Conservation (phyloP, 1,284 basidiomycete species). For the Golubevia sp. region DNA sequence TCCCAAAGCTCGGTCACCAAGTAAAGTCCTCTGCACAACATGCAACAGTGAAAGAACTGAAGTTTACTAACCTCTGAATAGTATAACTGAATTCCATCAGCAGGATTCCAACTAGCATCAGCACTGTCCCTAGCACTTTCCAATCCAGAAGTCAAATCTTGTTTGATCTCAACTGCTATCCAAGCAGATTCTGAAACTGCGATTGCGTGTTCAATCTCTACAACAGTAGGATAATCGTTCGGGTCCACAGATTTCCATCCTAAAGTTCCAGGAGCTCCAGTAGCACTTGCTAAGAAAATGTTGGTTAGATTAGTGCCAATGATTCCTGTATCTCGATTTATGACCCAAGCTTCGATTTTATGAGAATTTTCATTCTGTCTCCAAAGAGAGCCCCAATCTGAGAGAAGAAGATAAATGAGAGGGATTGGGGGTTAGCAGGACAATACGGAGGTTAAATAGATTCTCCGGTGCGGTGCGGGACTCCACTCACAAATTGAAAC, state of each 20-base stretch:
- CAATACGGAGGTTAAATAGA: background rate
- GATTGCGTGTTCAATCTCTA: constrained; percentile 26
- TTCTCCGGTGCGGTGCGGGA: background rate
- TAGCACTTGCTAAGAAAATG: constrained; percentile 29
- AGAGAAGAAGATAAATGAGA: background rate
- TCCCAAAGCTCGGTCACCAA: background rate
- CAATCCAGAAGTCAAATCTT: constrained; percentile 28
- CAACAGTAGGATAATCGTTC: constrained; percentile 18
- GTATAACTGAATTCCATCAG: constrained; percentile 23
- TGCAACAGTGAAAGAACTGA: constrained; percentile 23
- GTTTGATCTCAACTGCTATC: constrained; percentile 30
- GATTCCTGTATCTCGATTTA: constrained; percentile 37
- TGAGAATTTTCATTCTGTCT: constrained; percentile 27
- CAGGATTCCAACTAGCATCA: constrained; percentile 37
- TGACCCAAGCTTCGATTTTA: constrained; percentile 32
- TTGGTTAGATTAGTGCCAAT: constrained; percentile 30
- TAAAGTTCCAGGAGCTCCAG: constrained; percentile 30
- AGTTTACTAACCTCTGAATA: constrained; percentile 41
- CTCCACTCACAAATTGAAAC: constrained; percentile 16
- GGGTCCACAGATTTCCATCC: constrained; percentile 33
- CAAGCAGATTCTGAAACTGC: constrained; percentile 21
- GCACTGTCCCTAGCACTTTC: constrained; percentile 31
- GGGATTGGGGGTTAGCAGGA: background rate
- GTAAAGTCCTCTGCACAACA: background rate
- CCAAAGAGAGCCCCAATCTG: constrained; percentile 51